Evolutionary conservation across 176 grass and related monocot genomes (phyloP).

Genomic region (Thinopyrum elongatum): DNA sequence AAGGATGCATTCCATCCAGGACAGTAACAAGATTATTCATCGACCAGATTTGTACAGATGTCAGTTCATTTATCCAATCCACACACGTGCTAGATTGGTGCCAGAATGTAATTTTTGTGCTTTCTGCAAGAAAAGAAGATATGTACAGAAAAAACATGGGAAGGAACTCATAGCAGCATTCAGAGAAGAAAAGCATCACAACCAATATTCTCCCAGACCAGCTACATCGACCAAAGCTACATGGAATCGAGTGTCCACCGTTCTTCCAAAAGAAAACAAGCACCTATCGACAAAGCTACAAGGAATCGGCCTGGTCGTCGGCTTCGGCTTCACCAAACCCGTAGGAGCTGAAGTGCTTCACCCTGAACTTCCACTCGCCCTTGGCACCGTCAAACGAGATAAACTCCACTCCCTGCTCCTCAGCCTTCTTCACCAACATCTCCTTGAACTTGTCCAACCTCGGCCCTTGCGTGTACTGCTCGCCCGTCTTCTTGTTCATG

Average conservation of each 20-base stretch:
- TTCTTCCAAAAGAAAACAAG: neutral
- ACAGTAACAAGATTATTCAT: no score
- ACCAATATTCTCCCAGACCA: neutral
- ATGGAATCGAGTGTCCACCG: neutral
- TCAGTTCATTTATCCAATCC: no score
- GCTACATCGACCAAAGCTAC: neutral
- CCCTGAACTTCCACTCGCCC: conserved; percentile 95
- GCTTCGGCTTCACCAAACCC: conserved; percentile 8
- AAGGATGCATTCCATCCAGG: no score
- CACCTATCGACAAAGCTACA: neutral
- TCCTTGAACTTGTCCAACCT: conserved; percentile 70
- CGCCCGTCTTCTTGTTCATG: conserved; percentile 67
- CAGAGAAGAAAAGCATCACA: neutral
- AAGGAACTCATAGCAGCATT: no score
- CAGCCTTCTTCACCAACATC: conserved; percentile 57
- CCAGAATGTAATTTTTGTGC: no score
- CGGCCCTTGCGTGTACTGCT: conserved; percentile 42
- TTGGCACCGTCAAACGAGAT: conserved; percentile 53
- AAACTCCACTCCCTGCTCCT: conserved; percentile 78
- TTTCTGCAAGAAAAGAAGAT: no score
- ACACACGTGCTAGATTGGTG: no score
- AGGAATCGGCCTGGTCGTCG: neutral
- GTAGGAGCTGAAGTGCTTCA: conserved; percentile 71
- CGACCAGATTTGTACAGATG: no score
- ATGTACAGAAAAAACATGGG: no score